Conservation (phyloP, 768 basidiomycete genomes). For the Hydnomerulius pinastri region DNA sequence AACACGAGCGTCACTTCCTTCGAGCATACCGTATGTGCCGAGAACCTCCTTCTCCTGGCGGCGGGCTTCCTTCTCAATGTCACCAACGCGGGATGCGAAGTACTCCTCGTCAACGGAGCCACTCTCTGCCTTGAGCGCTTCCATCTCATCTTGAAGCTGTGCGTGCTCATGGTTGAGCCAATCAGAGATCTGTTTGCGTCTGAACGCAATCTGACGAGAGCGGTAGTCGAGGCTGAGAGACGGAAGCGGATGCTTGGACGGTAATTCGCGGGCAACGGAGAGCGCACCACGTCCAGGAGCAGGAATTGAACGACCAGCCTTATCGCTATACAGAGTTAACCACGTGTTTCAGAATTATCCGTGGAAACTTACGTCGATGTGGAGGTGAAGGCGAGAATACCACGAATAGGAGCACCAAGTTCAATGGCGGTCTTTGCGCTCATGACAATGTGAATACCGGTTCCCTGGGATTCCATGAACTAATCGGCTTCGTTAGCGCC, state of each 20-base stretch:
- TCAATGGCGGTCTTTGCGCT: slow-evolving; percentile 94
- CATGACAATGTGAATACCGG: slow-evolving; percentile 98
- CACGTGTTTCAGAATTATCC: not conserved
- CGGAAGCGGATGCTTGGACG: slow-evolving; percentile 74
- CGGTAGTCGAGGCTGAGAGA: slow-evolving; percentile 88
- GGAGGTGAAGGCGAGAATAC: slow-evolving; percentile 92
- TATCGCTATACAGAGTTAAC: slow-evolving; percentile 63
- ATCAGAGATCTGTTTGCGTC: slow-evolving; percentile 90
- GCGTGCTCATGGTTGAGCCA: slow-evolving; percentile 91
- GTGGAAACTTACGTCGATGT: slow-evolving; percentile 80
- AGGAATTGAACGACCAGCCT: slow-evolving; percentile 96
- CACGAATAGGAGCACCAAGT: slow-evolving; percentile 91
- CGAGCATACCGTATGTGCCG: slow-evolving; percentile 94
- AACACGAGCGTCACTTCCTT: slow-evolving; percentile 81
- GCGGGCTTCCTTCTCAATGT: slow-evolving; percentile 87
- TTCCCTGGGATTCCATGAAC: slow-evolving; percentile 98
- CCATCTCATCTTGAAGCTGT: slow-evolving; percentile 79
- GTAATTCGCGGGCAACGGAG: slow-evolving; percentile 82
- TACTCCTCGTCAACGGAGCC: slow-evolving; percentile 63
- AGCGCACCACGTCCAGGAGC: slow-evolving; percentile 95
- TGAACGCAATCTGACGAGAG: slow-evolving; percentile 92
- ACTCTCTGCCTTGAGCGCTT: slow-evolving; percentile 55
- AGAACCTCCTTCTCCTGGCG: slow-evolving; percentile 93
- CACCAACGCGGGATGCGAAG: slow-evolving; percentile 72
- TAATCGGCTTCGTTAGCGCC: slow-evolving; percentile 23